A percentile compares a stretch with the other conserved stretches of the same genome.
Evolutionary conservation across 2,329 filamentous ascomycete species (phyloP).

Genomic region (Claviceps africana): DNA sequence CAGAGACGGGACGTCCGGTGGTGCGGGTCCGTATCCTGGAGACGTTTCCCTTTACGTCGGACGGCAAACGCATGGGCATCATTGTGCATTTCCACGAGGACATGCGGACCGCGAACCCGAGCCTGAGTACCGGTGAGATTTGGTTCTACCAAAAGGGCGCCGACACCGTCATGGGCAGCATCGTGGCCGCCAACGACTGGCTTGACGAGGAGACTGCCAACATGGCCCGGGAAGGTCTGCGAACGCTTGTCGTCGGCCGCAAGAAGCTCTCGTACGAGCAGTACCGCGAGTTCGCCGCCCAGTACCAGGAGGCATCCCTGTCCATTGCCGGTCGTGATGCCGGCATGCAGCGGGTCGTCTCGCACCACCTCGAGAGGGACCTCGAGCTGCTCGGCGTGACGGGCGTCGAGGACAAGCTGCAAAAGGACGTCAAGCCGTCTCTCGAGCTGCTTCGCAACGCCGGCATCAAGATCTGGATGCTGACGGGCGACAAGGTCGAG

Average conservation of each 20-base stretch:
- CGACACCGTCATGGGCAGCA: slow-evolving; percentile 94
- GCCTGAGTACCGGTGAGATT: slow-evolving; percentile 56
- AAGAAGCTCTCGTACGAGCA: slow-evolving; percentile 67
- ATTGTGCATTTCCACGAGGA: slow-evolving; percentile 71
- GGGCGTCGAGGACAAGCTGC: slow-evolving; percentile 92
- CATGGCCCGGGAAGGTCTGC: slow-evolving; percentile 92
- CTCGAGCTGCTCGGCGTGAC: slow-evolving; percentile 93
- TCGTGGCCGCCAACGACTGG: slow-evolving; percentile 95
- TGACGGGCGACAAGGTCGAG: slow-evolving; percentile 97
- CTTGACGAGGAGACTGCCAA: slow-evolving; percentile 98
- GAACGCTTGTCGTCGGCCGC: slow-evolving; percentile 88
- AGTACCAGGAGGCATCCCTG: slow-evolving; percentile 67
- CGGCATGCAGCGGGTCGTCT: slow-evolving; percentile 67
- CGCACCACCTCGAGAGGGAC: slow-evolving; percentile 70
- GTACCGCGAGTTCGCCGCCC: slow-evolving; percentile 65
- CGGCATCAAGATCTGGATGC: slow-evolving; percentile 99
- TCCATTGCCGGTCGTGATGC: slow-evolving; percentile 67
- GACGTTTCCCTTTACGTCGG: slow-evolving; percentile 93
- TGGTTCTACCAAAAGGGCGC: slow-evolving; percentile 99
- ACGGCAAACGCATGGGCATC: slow-evolving; percentile 96
- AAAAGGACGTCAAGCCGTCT: slow-evolving; percentile 88
- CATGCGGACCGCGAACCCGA: slow-evolving; percentile 30
- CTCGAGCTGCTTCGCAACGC: slow-evolving; percentile 91
- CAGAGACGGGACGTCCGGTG: slow-evolving; percentile 56
- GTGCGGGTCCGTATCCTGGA: slow-evolving; percentile 83